phyloP scores from a whole-genome alignment of 495 filamentous ascomycete genomes.

The Bombardia bombarda region DNA sequence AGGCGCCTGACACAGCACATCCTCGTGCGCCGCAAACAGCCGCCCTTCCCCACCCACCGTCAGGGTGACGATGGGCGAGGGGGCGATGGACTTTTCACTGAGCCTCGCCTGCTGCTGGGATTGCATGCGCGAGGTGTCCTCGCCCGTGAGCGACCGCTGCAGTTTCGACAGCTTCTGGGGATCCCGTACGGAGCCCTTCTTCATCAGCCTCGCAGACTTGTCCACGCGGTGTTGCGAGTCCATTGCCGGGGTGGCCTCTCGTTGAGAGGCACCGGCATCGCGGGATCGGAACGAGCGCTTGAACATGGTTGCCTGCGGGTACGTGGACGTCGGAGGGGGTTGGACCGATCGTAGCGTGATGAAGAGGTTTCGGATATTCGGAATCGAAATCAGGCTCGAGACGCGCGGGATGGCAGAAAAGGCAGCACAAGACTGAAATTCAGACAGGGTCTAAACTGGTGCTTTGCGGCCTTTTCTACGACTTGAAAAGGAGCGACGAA shows the following conservation, averaged over 20 bases:
- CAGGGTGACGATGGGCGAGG: conserved; percentile 77
- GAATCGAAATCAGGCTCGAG: conserved; percentile 13
- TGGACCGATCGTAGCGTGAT: conserved; percentile 10
- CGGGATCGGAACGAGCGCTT: conserved; percentile 72
- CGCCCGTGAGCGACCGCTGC: conserved; percentile 43
- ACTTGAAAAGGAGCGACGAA: conserved; percentile 41
- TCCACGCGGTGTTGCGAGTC: conserved; percentile 53
- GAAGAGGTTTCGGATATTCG: conserved; percentile 4
- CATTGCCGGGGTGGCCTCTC: conserved; percentile 22
- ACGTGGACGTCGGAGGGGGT: background rate
- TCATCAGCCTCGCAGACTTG: conserved; percentile 74
- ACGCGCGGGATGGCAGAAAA: conserved; percentile 23
- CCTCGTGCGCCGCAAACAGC: conserved; percentile 86
- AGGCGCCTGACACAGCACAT: conserved; percentile 72
- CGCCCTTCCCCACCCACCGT: conserved; percentile 72
- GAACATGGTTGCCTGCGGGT: conserved; percentile 56
- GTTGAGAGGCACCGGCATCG: conserved; percentile 29
- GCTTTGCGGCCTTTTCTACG: conserved; percentile 9
- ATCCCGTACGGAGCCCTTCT: conserved; percentile 55
- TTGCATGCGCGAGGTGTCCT: conserved; percentile 20
- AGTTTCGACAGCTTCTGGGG: conserved; percentile 64
- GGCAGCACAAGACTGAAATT: conserved; percentile 20
- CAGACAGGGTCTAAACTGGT: conserved; percentile 11
- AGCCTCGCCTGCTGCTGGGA: conserved; percentile 38
- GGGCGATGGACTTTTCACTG: conserved; percentile 31